These are phyloP conservation scores for Pleurotus ostreatus DNA, from an alignment of 768 basidiomycete genomes.

Conservation along the genomic window DNA sequence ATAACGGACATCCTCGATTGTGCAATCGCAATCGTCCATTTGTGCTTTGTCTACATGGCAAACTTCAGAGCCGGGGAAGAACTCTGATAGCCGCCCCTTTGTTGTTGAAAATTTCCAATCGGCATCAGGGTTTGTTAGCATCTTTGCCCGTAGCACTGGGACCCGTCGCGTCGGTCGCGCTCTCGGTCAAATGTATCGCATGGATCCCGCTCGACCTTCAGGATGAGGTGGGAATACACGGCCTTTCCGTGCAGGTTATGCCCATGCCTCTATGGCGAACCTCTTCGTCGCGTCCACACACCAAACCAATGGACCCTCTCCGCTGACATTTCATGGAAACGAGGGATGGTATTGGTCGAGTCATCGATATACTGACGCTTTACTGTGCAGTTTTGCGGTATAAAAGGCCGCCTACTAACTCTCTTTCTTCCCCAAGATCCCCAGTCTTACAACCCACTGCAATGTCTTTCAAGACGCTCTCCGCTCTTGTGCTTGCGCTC, in stretches of 20 bases:
- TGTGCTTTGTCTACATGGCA: no score
- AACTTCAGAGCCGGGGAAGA: no score
- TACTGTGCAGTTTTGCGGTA: not conserved
- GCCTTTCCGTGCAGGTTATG: not conserved
- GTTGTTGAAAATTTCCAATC: no score
- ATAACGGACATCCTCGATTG: no score
- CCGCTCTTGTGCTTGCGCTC: conserved; percentile 3
- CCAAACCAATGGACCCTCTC: not conserved
- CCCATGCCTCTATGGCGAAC: not conserved
- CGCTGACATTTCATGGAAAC: not conserved
- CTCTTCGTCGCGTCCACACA: conserved; percentile 3
- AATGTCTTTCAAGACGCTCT: conserved; percentile 5
- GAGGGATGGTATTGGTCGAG: no score
- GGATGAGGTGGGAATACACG: not conserved
- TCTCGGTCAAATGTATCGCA: not conserved
- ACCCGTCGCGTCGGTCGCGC: conserved; percentile 4
- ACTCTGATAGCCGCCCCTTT: no score
- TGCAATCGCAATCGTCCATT: no score
- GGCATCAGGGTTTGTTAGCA: not conserved
- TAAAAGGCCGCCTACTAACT: not conserved
- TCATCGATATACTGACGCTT: no score
- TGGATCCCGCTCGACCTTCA: not conserved
- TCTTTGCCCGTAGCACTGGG: not conserved
- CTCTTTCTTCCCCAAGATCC: not conserved
- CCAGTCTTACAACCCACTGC: not conserved